Percentiles rank a stretch among this genome's conserved stretches.
phyloP scores from a whole-genome alignment of 352 stramenopile species.

The Pythium monospermum region DNA sequence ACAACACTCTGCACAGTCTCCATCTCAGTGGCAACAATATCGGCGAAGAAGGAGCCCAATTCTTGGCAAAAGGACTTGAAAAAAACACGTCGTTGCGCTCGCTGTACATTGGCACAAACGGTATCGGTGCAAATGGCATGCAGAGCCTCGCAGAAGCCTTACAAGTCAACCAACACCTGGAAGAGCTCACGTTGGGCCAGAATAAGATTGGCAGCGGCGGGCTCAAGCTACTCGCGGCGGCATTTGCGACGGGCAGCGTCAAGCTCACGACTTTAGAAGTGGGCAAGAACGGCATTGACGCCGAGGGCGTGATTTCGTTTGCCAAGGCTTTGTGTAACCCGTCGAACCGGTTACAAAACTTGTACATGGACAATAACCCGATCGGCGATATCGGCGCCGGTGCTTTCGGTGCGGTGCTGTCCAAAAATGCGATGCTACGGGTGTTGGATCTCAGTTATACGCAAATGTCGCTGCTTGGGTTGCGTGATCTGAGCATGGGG shows the following conservation, averaged over 20 bases:
- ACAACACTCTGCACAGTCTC: constrained; percentile 54
- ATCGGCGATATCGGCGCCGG: constrained; percentile 65
- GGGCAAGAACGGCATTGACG: constrained; percentile 70
- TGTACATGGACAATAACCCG: constrained; percentile 85
- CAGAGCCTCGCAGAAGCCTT: constrained; percentile 50
- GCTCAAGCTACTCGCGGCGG: constrained; percentile 47
- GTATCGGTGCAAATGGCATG: constrained; percentile 64
- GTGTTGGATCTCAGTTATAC: constrained; percentile 81
- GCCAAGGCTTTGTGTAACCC: constrained; percentile 54
- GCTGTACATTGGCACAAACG: constrained; percentile 79
- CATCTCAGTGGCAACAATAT: constrained; percentile 85
- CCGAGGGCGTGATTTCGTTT: constrained; percentile 61
- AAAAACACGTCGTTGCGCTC: constrained; percentile 44
- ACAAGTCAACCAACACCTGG: constrained; percentile 45
- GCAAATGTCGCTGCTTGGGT: constrained; percentile 67
- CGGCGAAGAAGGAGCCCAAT: constrained; percentile 55
- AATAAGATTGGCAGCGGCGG: constrained; percentile 67
- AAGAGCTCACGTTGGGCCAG: constrained; percentile 73
- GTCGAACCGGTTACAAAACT: constrained; percentile 57
- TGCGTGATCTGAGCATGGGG: constrained; percentile 66
- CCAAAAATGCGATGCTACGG: constrained; percentile 63
- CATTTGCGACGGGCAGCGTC: constrained; percentile 49
- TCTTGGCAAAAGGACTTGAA: constrained; percentile 47
- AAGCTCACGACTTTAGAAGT: constrained; percentile 67
- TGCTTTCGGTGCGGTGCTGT: constrained; percentile 61